These are phyloP conservation scores for Geranium rotundifolium DNA, from an alignment of 345 rosid species.

Conservation along the genomic window DNA sequence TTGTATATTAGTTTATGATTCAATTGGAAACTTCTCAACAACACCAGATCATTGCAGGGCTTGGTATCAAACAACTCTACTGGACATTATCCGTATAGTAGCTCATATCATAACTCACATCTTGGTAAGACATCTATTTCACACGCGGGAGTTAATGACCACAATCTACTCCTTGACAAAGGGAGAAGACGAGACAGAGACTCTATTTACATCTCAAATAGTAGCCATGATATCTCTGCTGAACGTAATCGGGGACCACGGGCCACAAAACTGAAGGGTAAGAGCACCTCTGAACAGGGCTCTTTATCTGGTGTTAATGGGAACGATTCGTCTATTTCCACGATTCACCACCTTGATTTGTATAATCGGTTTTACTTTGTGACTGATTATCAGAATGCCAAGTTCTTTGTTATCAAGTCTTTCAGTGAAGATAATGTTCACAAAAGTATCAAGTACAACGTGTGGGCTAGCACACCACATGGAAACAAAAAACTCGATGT, in stretches of 20 bases:
- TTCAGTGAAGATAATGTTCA: slow-evolving; percentile 98
- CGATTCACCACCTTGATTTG: slow-evolving; percentile 25
- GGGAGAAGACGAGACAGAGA: slow-evolving; percentile 49
- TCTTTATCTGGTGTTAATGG: not conserved
- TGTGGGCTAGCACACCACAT: slow-evolving; percentile 93
- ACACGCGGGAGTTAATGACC: slow-evolving; percentile 36
- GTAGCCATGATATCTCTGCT: slow-evolving; percentile 51
- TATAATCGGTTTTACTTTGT: slow-evolving; percentile 48
- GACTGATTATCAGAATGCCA: slow-evolving; percentile 58
- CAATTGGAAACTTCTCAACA: slow-evolving; percentile 48
- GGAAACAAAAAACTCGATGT: slow-evolving; percentile 82
- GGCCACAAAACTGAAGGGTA: slow-evolving; percentile 66
- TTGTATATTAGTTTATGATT: not conserved
- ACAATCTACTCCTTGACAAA: slow-evolving; percentile 51
- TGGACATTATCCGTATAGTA: slow-evolving; percentile 41
- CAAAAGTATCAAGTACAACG: slow-evolving; percentile 84
- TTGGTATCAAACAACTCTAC: slow-evolving; percentile 50
- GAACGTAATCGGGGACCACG: slow-evolving; percentile 92
- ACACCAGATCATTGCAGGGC: slow-evolving; percentile 50
- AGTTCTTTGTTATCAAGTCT: slow-evolving; percentile 83
- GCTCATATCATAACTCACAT: slow-evolving; percentile 46
- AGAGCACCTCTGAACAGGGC: slow-evolving; percentile 25
- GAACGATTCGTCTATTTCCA: slow-evolving; percentile 33
- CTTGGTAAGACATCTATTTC: slow-evolving; percentile 42
- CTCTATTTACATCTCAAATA: slow-evolving; percentile 50